phyloP scores from a whole-genome alignment of 2,329 filamentous ascomycete genomes.

The Colletotrichum sp. region DNA sequence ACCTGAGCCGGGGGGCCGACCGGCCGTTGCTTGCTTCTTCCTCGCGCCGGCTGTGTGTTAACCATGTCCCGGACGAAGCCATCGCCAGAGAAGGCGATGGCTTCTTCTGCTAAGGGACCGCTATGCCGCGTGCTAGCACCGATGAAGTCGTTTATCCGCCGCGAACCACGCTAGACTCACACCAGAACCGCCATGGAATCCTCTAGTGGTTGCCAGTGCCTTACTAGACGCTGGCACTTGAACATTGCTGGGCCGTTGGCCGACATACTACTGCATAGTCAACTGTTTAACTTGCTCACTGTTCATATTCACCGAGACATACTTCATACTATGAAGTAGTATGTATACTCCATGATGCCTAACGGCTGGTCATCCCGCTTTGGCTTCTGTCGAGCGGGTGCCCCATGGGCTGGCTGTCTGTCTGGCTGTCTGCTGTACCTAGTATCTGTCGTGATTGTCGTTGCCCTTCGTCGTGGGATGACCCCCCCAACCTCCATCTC shows the following conservation, averaged over 20 bases:
- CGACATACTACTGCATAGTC: neutral
- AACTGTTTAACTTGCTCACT: neutral
- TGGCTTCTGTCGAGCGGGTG: neutral
- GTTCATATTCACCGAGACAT: neutral
- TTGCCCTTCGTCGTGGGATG: neutral
- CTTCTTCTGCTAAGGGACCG: neutral
- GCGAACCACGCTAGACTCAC: slow-evolving; percentile 19
- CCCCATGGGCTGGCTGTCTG: neutral
- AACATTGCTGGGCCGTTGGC: neutral
- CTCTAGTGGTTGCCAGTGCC: neutral
- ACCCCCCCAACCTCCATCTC: slow-evolving; percentile 1
- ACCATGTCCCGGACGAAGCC: neutral
- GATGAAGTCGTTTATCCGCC: slow-evolving; percentile 10
- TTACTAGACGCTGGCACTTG: neutral
- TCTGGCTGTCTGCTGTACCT: neutral
- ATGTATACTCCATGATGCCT: neutral
- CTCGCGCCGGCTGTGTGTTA: neutral
- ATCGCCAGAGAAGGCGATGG: neutral
- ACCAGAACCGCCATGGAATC: slow-evolving; percentile 18
- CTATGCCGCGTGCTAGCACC: slow-evolving; percentile 13
- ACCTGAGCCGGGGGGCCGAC: neutral
- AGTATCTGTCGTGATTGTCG: neutral
- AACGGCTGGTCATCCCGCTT: neutral
- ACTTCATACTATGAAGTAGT: neutral
- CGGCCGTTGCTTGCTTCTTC: slow-evolving; percentile 16